Conservation (phyloP, 208 protist genomes). For the Leishmania turanica region DNA sequence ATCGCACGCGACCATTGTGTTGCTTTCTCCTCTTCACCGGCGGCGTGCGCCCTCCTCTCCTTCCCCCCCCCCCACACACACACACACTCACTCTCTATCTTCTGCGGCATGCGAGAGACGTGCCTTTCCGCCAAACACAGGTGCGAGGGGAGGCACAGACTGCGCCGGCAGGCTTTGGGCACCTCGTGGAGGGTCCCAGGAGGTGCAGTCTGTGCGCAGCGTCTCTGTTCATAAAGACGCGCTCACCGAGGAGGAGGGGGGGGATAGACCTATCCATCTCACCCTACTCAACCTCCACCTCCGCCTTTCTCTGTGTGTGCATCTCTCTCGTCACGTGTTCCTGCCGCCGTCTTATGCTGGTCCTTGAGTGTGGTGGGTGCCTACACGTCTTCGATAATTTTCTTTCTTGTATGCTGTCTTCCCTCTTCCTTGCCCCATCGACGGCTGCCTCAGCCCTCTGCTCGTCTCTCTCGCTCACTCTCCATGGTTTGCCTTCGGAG, state of each 20-base stretch:
- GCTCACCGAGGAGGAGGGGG: not conserved
- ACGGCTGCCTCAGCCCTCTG: not conserved
- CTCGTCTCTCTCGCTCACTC: not conserved
- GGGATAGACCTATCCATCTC: not conserved
- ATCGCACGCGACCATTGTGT: not conserved
- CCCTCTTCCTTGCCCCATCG: not conserved
- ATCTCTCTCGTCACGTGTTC: constrained; percentile 3
- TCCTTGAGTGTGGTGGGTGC: not conserved
- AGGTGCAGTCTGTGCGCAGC: not conserved
- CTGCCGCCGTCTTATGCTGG: not conserved
- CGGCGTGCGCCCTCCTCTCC: not conserved
- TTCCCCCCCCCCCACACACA: not conserved
- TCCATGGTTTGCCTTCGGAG: not conserved
- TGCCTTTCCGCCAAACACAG: not conserved
- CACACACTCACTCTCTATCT: not conserved
- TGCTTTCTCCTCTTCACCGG: constrained; percentile 1
- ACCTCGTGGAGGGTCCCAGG: not conserved
- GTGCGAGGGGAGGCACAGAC: not conserved
- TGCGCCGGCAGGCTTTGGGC: not conserved
- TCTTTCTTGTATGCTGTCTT: not conserved
- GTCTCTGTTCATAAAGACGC: not conserved
- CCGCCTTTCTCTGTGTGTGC: not conserved
- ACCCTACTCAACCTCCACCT: not conserved
- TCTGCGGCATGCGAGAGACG: not conserved
- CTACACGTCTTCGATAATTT: not conserved